phyloP scores from a whole-genome alignment of 106 monocot genomes.

The Dendrobium chrysotoxum region DNA sequence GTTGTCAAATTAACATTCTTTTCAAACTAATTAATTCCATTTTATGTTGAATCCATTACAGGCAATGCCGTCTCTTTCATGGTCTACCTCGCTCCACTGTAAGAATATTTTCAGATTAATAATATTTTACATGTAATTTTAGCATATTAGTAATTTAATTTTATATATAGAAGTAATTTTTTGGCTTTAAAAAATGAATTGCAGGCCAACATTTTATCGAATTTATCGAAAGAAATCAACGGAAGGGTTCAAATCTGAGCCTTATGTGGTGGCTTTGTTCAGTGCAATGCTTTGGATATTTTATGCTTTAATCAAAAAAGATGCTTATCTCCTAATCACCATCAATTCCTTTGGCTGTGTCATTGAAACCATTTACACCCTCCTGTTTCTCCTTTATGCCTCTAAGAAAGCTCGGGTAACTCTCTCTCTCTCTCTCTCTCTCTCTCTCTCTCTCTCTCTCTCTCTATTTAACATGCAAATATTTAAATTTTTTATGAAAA shows the following conservation, averaged over 20 bases:
- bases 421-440: background rate
- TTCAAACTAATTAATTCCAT: too few relatives aligned
- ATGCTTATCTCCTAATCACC: conserved; percentile 9
- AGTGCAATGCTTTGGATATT: conserved; percentile 13
- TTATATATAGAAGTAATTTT: background rate
- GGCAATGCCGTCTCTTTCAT: conserved; percentile 49
- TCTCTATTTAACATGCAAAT: background rate
- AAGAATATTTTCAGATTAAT: conserved; percentile 8
- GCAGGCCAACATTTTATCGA: conserved; percentile 15
- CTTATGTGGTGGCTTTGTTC: conserved; percentile 14
- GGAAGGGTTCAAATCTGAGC: conserved; percentile 9
- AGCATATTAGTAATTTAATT: too few relatives aligned
- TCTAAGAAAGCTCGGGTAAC: conserved; percentile 4
- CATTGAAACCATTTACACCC: conserved; percentile 2
- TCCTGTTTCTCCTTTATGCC: conserved; percentile 8
- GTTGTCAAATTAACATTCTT: too few relatives aligned
- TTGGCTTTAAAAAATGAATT: background rate
- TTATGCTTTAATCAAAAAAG: conserved; percentile 7
- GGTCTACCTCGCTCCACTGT: conserved; percentile 50
- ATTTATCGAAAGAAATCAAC: conserved; percentile 11
- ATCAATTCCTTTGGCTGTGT: conserved; percentile 7
- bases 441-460: too few relatives aligned
- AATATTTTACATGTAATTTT: background rate
- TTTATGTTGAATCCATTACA: conserved; percentile 7
- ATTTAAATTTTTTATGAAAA: background rate